Percentiles rank a stretch among this genome's conserved stretches.
These are phyloP conservation scores for Nakazawaea wickerhamii DNA, from an alignment of 805 yeast genomes.

Conservation along the genomic window DNA sequence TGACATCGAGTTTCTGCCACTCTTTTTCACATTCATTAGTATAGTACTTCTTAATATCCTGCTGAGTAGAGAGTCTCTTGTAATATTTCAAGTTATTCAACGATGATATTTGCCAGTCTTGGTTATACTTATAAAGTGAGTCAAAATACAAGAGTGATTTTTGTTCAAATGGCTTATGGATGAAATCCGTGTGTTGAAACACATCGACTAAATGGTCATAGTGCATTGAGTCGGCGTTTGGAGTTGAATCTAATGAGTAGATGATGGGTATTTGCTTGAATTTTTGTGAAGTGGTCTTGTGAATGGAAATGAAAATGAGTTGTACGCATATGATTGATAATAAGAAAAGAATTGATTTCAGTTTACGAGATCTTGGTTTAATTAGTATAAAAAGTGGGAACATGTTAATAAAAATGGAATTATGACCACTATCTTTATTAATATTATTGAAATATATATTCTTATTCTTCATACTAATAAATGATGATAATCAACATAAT, in stretches of 20 bases:
- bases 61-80: constrained; percentile 4
- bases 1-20: constrained; percentile 7
- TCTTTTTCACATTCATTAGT: constrained; percentile 21
- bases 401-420: neutral
- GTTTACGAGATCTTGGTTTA: constrained; percentile 7
- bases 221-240: neutral
- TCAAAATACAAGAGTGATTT: constrained; percentile 42
- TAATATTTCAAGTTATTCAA: constrained; percentile 2
- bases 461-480: neutral
- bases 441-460: too few species aligned
- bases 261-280: constrained; percentile 6
- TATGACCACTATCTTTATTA: neutral
- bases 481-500: too few species aligned
- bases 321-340: constrained; percentile 2
- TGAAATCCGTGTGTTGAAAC: constrained; percentile 17
- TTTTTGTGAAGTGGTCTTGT: neutral
- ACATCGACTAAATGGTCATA: constrained; percentile 10
- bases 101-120: constrained; percentile 33
- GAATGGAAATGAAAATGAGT: constrained; percentile 5
- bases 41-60: constrained; percentile 17
- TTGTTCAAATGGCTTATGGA: constrained; percentile 22
- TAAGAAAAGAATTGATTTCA: constrained; percentile 4
- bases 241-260: neutral
- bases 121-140: constrained; percentile 31
- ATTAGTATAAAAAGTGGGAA: constrained; percentile 1